Base-by-base conservation (phyloP, 2,329 filamentous ascomycete genomes). In the Drechslera avenae region DNA sequence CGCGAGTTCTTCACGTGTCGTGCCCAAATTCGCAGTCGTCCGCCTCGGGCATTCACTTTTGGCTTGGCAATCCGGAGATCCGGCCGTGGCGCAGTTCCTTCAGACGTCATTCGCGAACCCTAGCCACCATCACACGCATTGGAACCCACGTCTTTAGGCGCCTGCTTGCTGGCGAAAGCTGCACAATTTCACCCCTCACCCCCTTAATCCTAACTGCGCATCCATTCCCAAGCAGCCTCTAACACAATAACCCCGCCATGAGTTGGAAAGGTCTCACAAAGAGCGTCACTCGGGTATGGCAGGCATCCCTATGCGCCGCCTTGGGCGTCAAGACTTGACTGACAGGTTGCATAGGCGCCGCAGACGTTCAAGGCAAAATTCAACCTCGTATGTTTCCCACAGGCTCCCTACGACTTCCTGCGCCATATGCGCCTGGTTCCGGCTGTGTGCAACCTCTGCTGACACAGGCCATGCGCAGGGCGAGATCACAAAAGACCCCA, bases 181-280 rank as follows among this genome's bases (percentile, higher is more conserved):
- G 30, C 41, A 19, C 48, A 32, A 18, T 47, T 28, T 9, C 26
- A 28, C 26, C 10, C 26, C 26, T 44, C 37, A 34, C 31, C 40
- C 48, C 39, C 41, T 31, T 23, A 46, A 23, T 36, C 46, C 46
- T 48, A 44, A 26, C 23, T 44, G 41, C 44, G 21, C 52, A 46
- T 47, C 54, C 23, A 49, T 55, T 40, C 31, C 46, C 26, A 1
- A 44, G 18, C 47, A 52, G 12, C 28, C 32, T 41, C 31, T 47
- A 46, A 28, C 26, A 28, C 12, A 8, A 12, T 28, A 32, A 43
- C 30, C 39, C 43, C 46, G 49, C 73, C 64, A 97, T 99, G 94
- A 97, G 92, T 84, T 92, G 96, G 83, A 95, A 94, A 78, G 94
- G 94, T 69, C 90, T 99, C 70, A 86, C 89, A 74, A 97, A 97